Evolutionary conservation across 116 monocot genomes (phyloP).

Genomic region (Cymodocea nodosa): DNA sequence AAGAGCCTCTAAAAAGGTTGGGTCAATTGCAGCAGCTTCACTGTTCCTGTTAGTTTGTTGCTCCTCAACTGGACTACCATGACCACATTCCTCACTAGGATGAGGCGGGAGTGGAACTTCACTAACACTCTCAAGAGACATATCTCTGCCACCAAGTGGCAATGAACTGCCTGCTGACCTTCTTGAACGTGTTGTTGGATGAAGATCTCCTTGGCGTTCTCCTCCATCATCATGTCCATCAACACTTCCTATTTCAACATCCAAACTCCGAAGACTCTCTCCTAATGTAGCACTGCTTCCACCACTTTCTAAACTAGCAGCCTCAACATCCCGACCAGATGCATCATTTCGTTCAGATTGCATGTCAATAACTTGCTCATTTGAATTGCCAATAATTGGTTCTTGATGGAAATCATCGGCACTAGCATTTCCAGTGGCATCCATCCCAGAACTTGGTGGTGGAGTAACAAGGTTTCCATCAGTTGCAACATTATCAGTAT

Average conservation of each 20-base stretch:
- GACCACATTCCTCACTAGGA: conserved; percentile 33
- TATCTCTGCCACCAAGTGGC: conserved; percentile 39
- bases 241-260: conserved; percentile 97
- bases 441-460: conserved; percentile 19
- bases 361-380: conserved; percentile 68
- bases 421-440: conserved; percentile 19
- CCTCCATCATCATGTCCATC: conserved; percentile 93
- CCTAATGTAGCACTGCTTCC: conserved; percentile 97
- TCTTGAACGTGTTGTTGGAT: conserved; percentile 35
- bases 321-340: conserved; percentile 75
- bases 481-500: conserved; percentile 16
- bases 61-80: conserved; percentile 33
- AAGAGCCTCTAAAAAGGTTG: conserved; percentile 95
- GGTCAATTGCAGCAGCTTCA: conserved; percentile 69
- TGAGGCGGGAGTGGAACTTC: conserved; percentile 47
- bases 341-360: conserved; percentile 79
- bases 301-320: conserved; percentile 92
- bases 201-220: conserved; percentile 73
- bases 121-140: conserved; percentile 76
- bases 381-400: conserved; percentile 28
- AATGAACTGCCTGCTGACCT: conserved; percentile 32
- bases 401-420: conserved; percentile 27
- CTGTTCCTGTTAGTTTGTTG: conserved; percentile 33
- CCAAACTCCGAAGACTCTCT: conserved; percentile 87
- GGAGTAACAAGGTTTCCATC: conserved; percentile 26